Conservation (phyloP, 352 stramenopile genomes). For the Pseudoperonospora humuli region DNA sequence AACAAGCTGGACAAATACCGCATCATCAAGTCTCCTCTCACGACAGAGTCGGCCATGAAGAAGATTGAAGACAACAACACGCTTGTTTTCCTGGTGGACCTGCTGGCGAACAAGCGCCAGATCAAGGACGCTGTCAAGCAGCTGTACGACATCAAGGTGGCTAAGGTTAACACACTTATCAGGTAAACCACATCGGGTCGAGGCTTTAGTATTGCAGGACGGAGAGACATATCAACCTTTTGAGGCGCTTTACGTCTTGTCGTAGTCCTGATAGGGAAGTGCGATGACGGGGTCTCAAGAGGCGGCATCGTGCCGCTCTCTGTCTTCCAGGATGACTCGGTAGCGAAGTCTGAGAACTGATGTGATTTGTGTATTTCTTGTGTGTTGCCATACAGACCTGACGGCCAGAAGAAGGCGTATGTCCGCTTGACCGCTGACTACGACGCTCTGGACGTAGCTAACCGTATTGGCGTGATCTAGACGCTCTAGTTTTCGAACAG, state of each 20-base stretch:
- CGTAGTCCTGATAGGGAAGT: constrained; percentile 45
- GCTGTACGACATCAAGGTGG: constrained; percentile 98
- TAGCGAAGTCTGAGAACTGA: constrained; percentile 4
- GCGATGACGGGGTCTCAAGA: constrained; percentile 15
- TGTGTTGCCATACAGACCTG: constrained; percentile 72
- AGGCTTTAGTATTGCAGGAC: constrained; percentile 28
- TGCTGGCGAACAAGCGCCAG: constrained; percentile 99
- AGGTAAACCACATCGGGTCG: constrained; percentile 88
- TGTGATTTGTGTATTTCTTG: constrained; percentile 9
- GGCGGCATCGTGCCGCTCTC: constrained; percentile 13
- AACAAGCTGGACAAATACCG: constrained; percentile 98
- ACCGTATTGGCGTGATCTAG: constrained; percentile 99
- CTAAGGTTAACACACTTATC: constrained; percentile 99
- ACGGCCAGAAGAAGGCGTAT: constrained; percentile 99
- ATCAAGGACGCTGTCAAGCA: constrained; percentile 99
- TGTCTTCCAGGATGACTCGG: constrained; percentile 1
- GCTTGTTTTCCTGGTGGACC: constrained; percentile 99
- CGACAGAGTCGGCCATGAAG: constrained; percentile 99
- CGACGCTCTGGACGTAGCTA: constrained; percentile 99
- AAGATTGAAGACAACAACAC: constrained; percentile 99
- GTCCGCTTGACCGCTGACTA: constrained; percentile 97
- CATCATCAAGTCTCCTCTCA: constrained; percentile 99
- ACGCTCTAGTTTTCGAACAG: constrained; percentile 17
- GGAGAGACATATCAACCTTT: constrained; percentile 15
- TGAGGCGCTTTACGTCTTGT: constrained; percentile 8